Evolutionary conservation across 306 rosid species (phyloP), one percentile per base, ranked within the genome.

Genomic region (Abrus pulchellus): DNA sequence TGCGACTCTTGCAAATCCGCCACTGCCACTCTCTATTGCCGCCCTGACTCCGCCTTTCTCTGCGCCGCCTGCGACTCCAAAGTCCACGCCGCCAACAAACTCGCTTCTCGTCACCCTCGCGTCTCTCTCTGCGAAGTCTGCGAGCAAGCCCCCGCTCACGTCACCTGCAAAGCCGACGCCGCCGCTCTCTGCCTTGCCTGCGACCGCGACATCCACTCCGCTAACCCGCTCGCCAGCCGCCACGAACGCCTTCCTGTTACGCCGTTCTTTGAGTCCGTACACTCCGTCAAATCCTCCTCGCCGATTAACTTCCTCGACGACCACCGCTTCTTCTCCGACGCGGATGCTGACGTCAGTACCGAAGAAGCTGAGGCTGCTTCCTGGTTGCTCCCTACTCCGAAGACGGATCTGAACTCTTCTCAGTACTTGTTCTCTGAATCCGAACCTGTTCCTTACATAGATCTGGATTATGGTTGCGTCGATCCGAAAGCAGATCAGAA

Each of bases 361-460:
- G 99, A 95, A 68, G 99, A 91, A 69, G 98, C 96, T 0, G 98
- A 95, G 77, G 98, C 98, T 0, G 97, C 99, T 44, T 93, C 98
- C 1, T 95, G 99, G 99, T 83, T 95, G 80, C 90, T 95, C 1
- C 94, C 98, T 0, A 89, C 80, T 13, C 84, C 87, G 0, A 95
- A 93, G 80, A 78, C 86, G 3, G 97, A 95, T 85, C 91, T 84
- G 61, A 90, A 89, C 82, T 83, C 93, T 5, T 88, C 87, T 9
- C 88, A 79, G 82, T 90, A 80, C 53, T 47, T 66, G 10, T 89
- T 90, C 73, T 53, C 88, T 1, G 95, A 91, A 38, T 84, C 89
- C 79, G 94, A 91, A 72, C 91, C 92, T 3, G 90, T 90, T 71
- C 94, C 93, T 6, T 95, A 81, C 53, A 33, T 90, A 49, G 94